Conservation (phyloP, 139 green algal genomes). For the Pycnococcus provasolii region DNA sequence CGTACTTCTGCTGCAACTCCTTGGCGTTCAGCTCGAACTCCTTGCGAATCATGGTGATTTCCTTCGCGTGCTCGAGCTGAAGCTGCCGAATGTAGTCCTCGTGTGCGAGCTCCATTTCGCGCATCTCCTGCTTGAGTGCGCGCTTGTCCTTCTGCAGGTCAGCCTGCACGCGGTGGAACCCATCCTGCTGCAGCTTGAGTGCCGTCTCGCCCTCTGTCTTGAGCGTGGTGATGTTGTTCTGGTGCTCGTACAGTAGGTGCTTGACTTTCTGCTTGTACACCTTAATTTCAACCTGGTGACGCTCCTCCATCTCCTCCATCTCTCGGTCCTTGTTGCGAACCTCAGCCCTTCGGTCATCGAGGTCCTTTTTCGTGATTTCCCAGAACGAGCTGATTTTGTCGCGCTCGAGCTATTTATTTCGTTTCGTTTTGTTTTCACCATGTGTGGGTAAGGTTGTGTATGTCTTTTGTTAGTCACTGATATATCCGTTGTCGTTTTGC, state of each 20-base stretch:
- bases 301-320: constrained; percentile 78
- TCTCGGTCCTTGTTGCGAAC: constrained; percentile 75
- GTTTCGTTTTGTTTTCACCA: no score
- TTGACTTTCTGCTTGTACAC: constrained; percentile 91
- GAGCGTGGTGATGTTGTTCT: constrained; percentile 69
- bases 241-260: constrained; percentile 87
- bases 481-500: no score
- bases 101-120: constrained; percentile 55
- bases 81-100: constrained; percentile 63
- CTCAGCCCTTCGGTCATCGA: constrained; percentile 64
- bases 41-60: constrained; percentile 74
- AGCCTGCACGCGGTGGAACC: constrained; percentile 44
- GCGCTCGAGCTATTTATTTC: constrained; percentile 29
- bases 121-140: constrained; percentile 60
- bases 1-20: constrained; percentile 66
- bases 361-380: constrained; percentile 72
- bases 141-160: constrained; percentile 66
- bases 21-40: constrained; percentile 69
- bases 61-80: constrained; percentile 75
- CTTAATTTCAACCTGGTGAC: constrained; percentile 77
- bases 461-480: no score
- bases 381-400: constrained; percentile 84
- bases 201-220: constrained; percentile 69
- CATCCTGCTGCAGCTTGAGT: constrained; percentile 59
- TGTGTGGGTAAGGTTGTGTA: no score